Evolutionary conservation across 78 protist genomes (phyloP).

Genomic region (Planoprotostelium fungivorum): DNA sequence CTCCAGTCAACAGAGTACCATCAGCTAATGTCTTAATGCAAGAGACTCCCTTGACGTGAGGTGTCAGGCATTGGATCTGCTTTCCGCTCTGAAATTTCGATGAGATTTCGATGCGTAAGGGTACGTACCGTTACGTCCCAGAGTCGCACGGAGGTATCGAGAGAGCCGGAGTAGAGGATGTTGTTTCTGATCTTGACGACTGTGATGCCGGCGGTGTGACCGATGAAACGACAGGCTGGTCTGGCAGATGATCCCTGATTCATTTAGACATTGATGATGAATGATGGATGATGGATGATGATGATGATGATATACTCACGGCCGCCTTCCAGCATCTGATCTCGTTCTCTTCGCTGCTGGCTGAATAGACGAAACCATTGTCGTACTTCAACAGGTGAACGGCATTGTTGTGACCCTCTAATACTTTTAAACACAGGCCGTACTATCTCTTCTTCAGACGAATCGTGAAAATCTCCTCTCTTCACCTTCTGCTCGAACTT

Average conservation of each 20-base stretch:
- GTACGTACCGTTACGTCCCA: slow-evolving; percentile 29
- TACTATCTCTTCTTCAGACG: neutral
- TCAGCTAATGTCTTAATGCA: neutral
- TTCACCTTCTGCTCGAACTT: neutral
- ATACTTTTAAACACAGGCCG: neutral
- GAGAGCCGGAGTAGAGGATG: slow-evolving; percentile 31
- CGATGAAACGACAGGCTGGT: neutral
- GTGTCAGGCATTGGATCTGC: neutral
- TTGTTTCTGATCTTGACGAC: slow-evolving; percentile 28
- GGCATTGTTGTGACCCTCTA: neutral
- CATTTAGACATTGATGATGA: neutral
- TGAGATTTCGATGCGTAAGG: neutral
- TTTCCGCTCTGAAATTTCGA: neutral
- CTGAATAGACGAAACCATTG: neutral
- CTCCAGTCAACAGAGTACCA: neutral
- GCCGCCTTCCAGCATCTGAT: neutral
- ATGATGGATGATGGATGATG: neutral
- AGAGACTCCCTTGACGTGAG: neutral
- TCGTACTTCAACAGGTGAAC: neutral
- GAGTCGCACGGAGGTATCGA: slow-evolving; percentile 35
- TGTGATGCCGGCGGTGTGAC: slow-evolving; percentile 39
- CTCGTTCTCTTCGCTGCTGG: neutral
- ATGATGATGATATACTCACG: neutral
- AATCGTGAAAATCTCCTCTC: too few relatives aligned
- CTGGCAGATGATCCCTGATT: neutral